phyloP scores from a whole-genome alignment of 2,329 filamentous ascomycete species.

The Nigrograna mackinnonii region DNA sequence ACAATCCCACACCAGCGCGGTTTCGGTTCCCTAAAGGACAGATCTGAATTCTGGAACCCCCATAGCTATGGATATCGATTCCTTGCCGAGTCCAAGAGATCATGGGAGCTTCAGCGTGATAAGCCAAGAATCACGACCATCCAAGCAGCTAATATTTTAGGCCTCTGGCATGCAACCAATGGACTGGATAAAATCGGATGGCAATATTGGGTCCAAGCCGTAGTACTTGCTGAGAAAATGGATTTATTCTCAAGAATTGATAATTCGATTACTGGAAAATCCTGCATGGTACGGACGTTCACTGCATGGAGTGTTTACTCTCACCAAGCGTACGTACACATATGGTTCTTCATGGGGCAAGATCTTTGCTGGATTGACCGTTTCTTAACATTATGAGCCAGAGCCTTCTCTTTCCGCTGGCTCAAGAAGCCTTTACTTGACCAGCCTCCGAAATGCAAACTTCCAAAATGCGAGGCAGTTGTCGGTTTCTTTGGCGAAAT shows the following conservation, averaged over 20 bases:
- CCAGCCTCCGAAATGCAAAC: neutral
- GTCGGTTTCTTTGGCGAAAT: neutral
- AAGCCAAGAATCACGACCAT: neutral
- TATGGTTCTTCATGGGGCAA: no score
- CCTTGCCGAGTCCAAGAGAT: neutral
- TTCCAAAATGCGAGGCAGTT: neutral
- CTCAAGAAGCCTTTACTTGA: neutral
- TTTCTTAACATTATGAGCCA: neutral
- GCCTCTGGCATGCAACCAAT: neutral
- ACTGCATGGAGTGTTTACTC: neutral
- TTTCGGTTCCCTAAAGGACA: neutral
- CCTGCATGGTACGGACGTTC: neutral
- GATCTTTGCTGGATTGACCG: neutral
- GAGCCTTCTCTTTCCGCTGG: neutral
- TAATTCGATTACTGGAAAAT: neutral
- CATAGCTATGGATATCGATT: neutral
- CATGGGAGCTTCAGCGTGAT: neutral
- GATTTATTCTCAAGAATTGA: neutral
- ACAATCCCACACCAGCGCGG: no score
- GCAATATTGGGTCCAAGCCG: neutral
- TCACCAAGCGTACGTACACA: neutral
- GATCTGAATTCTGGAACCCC: neutral
- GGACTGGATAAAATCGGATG: neutral
- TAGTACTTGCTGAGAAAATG: neutral
- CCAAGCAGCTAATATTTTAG: neutral